phyloP scores from a whole-genome alignment of 345 rosid genomes.

The Salix brachista region DNA sequence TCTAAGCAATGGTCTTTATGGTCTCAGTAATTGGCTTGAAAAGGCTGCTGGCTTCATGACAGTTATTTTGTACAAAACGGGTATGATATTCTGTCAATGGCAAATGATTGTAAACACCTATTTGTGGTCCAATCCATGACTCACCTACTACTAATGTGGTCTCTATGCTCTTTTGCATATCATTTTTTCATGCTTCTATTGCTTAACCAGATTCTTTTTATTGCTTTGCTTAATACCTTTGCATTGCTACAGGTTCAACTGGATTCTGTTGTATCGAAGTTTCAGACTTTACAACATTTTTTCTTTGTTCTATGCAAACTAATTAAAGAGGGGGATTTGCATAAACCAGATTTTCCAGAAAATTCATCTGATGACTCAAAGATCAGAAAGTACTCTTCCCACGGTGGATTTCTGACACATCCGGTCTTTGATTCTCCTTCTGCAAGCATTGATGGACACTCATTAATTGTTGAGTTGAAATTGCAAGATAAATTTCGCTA shows the following conservation, averaged over 20 bases:
- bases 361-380: slow-evolving; percentile 31
- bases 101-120: background rate
- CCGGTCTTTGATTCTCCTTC: slow-evolving; percentile 44
- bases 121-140: background rate
- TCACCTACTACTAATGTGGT: background rate
- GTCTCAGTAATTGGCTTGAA: background rate
- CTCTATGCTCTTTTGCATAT: no score
- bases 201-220: background rate
- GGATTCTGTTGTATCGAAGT: slow-evolving; percentile 57
- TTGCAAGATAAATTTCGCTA: slow-evolving; percentile 44
- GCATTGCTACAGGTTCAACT: slow-evolving; percentile 53
- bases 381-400: slow-evolving; percentile 41
- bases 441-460: slow-evolving; percentile 26
- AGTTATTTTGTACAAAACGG: background rate
- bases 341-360: slow-evolving; percentile 31
- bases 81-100: background rate
- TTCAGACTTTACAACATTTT: slow-evolving; percentile 76
- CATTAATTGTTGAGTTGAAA: slow-evolving; percentile 32
- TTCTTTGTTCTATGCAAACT: slow-evolving; percentile 73
- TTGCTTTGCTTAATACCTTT: slow-evolving; percentile 1
- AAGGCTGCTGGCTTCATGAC: background rate
- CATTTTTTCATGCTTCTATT: no score
- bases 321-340: slow-evolving; percentile 53
- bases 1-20: background rate
- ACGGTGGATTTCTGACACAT: slow-evolving; percentile 84